A percentile compares a stretch with the other conserved stretches of the same genome.
phyloP scores from a whole-genome alignment of 2,329 filamentous ascomycete species.

The Penicillium sp. region DNA sequence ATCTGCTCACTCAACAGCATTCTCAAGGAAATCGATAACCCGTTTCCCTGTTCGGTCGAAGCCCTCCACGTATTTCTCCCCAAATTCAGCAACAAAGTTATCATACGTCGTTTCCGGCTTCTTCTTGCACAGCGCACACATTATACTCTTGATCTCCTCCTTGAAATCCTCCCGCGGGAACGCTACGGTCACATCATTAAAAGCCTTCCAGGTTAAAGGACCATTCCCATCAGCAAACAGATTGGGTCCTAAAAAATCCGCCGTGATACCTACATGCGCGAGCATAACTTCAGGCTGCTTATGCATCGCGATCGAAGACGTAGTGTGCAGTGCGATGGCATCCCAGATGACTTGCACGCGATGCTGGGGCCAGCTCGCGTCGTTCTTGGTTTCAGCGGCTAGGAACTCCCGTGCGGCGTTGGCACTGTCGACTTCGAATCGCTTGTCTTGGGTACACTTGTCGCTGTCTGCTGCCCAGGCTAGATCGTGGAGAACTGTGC shows the following conservation, averaged over 20 bases:
- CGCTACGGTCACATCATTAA: slow-evolving; percentile 29
- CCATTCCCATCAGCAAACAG: background rate
- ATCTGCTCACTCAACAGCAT: background rate
- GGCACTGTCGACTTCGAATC: slow-evolving; percentile 56
- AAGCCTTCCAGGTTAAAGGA: background rate
- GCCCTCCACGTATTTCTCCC: background rate
- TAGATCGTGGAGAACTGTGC: slow-evolving; percentile 25
- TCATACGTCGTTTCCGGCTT: slow-evolving; percentile 47
- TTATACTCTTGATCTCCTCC: slow-evolving; percentile 38
- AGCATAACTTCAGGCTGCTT: slow-evolving; percentile 49
- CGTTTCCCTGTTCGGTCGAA: background rate
- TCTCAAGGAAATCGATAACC: background rate
- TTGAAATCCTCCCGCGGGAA: slow-evolving; percentile 41
- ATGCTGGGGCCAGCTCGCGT: background rate
- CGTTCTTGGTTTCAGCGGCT: slow-evolving; percentile 34
- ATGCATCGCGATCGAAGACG: slow-evolving; percentile 39
- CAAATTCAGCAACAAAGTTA: slow-evolving; percentile 34
- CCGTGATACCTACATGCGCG: slow-evolving; percentile 34
- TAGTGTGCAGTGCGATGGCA: slow-evolving; percentile 51
- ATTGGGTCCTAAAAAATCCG: slow-evolving; percentile 44
- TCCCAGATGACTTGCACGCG: slow-evolving; percentile 52
- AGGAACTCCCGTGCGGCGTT: slow-evolving; percentile 48
- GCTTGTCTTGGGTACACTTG: slow-evolving; percentile 39
- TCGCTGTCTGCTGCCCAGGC: slow-evolving; percentile 44
- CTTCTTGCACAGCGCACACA: slow-evolving; percentile 43